Evolutionary conservation across 495 filamentous ascomycete genomes (phyloP), one percentile per base, ranked within the genome.

Genomic region (Pseudoneurospora amorphoporcata): DNA sequence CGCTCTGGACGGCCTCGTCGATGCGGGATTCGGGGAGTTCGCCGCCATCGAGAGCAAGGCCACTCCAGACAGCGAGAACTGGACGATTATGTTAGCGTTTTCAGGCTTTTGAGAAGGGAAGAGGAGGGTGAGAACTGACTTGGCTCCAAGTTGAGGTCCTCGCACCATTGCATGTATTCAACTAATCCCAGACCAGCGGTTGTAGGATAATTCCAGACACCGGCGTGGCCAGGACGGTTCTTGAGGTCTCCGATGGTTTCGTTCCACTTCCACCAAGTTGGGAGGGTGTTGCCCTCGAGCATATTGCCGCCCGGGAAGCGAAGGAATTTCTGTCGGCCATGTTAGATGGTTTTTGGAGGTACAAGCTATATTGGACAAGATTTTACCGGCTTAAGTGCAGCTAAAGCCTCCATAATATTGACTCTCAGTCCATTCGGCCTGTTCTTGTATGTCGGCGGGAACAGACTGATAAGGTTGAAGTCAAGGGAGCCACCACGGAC

Each of bases 251-350:
- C 90, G 68, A 92, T 86, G 3, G 89, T 91, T 71, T 87, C 82
- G 75, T 90, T 89, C 91, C 90, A 92, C 58, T 88, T 86, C 89
- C 90, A 92, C 73, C 84, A 83, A 58, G 81, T 83, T 19, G 77
- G 79, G 42, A 85, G 81, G 32, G 77, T 86, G 43, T 85, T 76
- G 35, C 89, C 89, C 73, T 90, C 88, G 72, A 91, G 78, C 77
- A 90, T 91, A 75, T 92, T 92, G 2, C 90, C 90, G 37, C 90
- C 90, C 0, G 90, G 90, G 53, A 90, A 87, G 7, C 90, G 84
- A 42, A 92, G 81, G 74, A 91, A 88, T 35, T 76, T 84, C 72
- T 77, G 69, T 72, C 70, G 9, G 35, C 35, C 0, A 40, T 4
- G 8, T 69, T 41, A 23, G 58, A 32, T 70, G 3, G 19, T 16